Evolutionary conservation across 768 basidiomycete species (phyloP).

Genomic region (Podaxis sp.): DNA sequence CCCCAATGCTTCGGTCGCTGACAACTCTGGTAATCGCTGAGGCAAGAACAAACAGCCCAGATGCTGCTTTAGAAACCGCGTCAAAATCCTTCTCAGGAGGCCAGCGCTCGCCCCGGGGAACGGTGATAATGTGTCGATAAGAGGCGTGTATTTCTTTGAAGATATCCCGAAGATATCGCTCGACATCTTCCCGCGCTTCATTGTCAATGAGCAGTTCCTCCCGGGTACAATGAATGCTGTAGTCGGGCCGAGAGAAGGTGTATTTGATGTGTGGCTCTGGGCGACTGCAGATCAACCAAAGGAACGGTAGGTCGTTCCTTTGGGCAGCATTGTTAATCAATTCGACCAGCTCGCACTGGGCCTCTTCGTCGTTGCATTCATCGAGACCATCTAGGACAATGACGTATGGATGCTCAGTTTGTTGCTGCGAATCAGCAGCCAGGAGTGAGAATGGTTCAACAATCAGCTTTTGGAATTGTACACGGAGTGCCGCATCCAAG

Average conservation of each 20-base stretch:
- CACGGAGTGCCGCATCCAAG: neutral
- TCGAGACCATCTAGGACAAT: constrained; percentile 1
- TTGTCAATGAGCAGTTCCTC: neutral
- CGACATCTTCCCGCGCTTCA: neutral
- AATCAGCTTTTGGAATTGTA: neutral
- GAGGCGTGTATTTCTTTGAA: neutral
- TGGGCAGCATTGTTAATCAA: neutral
- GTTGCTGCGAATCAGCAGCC: neutral
- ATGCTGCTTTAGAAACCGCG: neutral
- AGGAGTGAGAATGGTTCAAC: neutral
- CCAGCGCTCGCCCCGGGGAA: neutral
- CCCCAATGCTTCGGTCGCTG: neutral
- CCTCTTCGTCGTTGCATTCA: neutral
- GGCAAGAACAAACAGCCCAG: neutral
- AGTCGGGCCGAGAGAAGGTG: neutral
- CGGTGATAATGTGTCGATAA: neutral
- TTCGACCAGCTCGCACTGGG: neutral
- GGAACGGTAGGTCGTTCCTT: neutral
- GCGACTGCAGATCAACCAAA: constrained; percentile 6
- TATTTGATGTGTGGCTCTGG: neutral
- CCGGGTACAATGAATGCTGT: neutral
- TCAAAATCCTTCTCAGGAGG: neutral
- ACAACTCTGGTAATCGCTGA: neutral
- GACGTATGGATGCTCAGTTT: neutral
- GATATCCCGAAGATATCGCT: neutral